Conservation (phyloP, 2,329 filamentous ascomycete species). For the Ophiosphaerella korrae region DNA sequence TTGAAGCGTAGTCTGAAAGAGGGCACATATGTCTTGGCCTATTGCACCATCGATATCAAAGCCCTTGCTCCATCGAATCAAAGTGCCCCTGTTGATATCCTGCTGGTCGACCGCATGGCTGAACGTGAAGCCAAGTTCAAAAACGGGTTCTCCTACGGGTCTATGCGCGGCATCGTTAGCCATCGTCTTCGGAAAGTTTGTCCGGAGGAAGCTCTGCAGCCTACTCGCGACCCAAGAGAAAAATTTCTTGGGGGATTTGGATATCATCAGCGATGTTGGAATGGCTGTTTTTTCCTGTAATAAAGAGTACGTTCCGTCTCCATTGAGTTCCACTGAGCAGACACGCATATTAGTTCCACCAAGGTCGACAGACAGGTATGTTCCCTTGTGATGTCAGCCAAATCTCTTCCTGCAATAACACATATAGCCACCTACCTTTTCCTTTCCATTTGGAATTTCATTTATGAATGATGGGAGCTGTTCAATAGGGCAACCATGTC, state of each 20-base stretch:
- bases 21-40: constrained; percentile 85
- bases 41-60: constrained; percentile 90
- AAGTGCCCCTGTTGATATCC: constrained; percentile 85
- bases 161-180: constrained; percentile 54
- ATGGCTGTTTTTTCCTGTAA: constrained; percentile 88
- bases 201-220: constrained; percentile 82
- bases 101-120: constrained; percentile 90
- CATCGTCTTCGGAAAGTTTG: constrained; percentile 78
- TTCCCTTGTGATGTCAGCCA: constrained; percentile 60
- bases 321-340: constrained; percentile 86
- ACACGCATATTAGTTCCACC: constrained; percentile 95
- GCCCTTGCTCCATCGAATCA: constrained; percentile 95
- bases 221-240: constrained; percentile 90
- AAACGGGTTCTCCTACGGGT: constrained; percentile 60
- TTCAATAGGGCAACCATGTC: not conserved
- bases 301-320: constrained; percentile 87
- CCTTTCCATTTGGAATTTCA: not conserved
- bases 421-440: constrained; percentile 52
- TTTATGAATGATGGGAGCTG: constrained; percentile 2
- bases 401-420: no score
- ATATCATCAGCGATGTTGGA: constrained; percentile 83
- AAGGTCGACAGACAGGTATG: constrained; percentile 90
- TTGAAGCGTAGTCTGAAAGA: constrained; percentile 86
- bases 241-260: constrained; percentile 79
- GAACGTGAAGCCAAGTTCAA: constrained; percentile 92